Base-by-base conservation (phyloP, 768 basidiomycete species). In the Lactarius tabidus region DNA sequence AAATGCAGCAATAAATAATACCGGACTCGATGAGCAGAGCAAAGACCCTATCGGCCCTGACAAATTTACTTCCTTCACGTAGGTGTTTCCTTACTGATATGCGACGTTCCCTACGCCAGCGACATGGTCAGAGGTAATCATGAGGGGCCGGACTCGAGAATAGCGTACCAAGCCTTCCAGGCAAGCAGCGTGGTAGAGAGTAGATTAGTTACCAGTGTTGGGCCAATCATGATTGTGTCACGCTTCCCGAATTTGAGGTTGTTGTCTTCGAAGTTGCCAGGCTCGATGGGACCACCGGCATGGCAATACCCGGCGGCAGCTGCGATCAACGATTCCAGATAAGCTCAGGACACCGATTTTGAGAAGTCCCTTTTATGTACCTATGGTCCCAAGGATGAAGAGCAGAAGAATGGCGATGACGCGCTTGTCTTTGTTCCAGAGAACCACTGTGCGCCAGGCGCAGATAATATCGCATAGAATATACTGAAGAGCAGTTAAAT, bases 11-110 rank as follows among this genome's bases (percentile, higher is more conserved):
- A 23, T 65, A 65, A 9, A 60, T 26, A 38, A 65, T 55, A 48
- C 64, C 64, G 3, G 64, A 65, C 28, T 65, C 64, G 15, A 65
- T 43, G 35, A 65, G 64, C 14, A 65, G 28, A 18, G 64, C 59
- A 53, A 65, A 43, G 12, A 60, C 35, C 29, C 38, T 65, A 20
- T 65, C 64, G 12, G 60, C 59, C 26, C 53, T 65, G 18, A 23
- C 23, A 0, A 59, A 51, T 29, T 31, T 31, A 18, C 3, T 56
- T 23, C 54, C 64, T 48, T 65, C 64, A 0, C 53, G 1, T 3
- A 57, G 23, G 6, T 57, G 20, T 23, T 57, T 36, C 35, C n/a
- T 4, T 20, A 57, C 20, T 9, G 12, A 9, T 12, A 7, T 6
- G 35, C 55, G 55, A 23, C n/a, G 55, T 57, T 26, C 33, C 55